These are phyloP conservation scores for Candida maris DNA, from an alignment of 805 yeast species.

Conservation along the genomic window DNA sequence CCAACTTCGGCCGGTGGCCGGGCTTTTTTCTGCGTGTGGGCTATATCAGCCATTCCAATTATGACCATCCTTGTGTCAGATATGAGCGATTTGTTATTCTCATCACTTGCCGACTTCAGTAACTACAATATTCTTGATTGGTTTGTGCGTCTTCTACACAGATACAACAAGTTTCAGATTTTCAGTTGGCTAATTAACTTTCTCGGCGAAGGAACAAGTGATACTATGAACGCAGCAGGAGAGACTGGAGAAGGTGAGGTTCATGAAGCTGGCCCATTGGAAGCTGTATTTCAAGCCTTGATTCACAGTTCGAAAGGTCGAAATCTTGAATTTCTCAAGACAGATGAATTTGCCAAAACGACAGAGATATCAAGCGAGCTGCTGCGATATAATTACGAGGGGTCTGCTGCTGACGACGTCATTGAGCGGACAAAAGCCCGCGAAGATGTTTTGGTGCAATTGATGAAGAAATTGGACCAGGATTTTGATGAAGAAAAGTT, in stretches of 20 bases:
- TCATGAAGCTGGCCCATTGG: slow-evolving; percentile 12
- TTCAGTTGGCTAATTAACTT: slow-evolving; percentile 6
- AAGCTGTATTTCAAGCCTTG: slow-evolving; percentile 19
- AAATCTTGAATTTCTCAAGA: slow-evolving; percentile 18
- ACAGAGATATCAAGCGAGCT: slow-evolving; percentile 19
- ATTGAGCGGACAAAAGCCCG: slow-evolving; percentile 4
- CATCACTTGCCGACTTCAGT: slow-evolving; percentile 21
- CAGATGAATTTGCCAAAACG: slow-evolving; percentile 13
- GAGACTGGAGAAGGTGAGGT: slow-evolving; percentile 1
- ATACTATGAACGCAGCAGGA: neutral
- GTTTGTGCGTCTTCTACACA: slow-evolving; percentile 3
- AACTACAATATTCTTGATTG: slow-evolving; percentile 13
- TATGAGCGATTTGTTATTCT: slow-evolving; percentile 58
- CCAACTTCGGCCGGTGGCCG: slow-evolving; percentile 65
- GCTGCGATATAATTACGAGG: slow-evolving; percentile 22
- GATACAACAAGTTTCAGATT: slow-evolving; percentile 5
- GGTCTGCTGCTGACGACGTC: slow-evolving; percentile 3
- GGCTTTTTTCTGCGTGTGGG: slow-evolving; percentile 76
- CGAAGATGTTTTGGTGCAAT: slow-evolving; percentile 6
- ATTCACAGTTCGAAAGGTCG: slow-evolving; percentile 14
- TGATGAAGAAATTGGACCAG: slow-evolving; percentile 18
- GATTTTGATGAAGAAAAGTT: slow-evolving; percentile 12
- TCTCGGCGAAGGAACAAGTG: slow-evolving; percentile 7
- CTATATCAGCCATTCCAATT: slow-evolving; percentile 76
- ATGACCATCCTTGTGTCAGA: slow-evolving; percentile 79